Conservation (phyloP, 495 filamentous ascomycete genomes). For the Trichoderma reesei region DNA sequence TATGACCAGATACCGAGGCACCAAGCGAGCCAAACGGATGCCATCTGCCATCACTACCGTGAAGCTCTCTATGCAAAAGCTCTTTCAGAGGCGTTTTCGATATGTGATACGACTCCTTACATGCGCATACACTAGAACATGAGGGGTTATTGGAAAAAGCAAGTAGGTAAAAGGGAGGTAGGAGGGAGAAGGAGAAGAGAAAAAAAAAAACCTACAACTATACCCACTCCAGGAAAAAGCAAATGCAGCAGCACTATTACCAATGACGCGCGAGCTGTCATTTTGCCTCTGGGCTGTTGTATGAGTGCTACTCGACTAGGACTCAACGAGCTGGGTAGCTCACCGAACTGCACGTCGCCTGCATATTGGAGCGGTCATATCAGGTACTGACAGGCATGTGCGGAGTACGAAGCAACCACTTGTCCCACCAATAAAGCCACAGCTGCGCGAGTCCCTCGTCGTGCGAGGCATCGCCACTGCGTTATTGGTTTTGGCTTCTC, state of each 20-base stretch:
- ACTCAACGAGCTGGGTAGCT: background rate
- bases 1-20: background rate
- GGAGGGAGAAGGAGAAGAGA: background rate
- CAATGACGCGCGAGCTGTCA: background rate
- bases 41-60: background rate
- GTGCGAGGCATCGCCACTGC: too few relatives aligned
- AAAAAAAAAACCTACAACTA: background rate
- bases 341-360: background rate
- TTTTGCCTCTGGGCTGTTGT: background rate
- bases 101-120: background rate
- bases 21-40: background rate
- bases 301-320: background rate
- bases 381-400: background rate
- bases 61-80: background rate
- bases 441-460: background rate
- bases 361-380: background rate
- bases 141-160: background rate
- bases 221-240: background rate
- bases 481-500: too few relatives aligned
- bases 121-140: background rate
- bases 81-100: background rate
- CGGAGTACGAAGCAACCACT: background rate
- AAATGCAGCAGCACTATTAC: background rate
- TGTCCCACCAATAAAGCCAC: background rate
- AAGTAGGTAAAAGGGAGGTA: too few relatives aligned